phyloP scores from a whole-genome alignment of 208 protist genomes.

The Trypanosomatidae sp. region DNA sequence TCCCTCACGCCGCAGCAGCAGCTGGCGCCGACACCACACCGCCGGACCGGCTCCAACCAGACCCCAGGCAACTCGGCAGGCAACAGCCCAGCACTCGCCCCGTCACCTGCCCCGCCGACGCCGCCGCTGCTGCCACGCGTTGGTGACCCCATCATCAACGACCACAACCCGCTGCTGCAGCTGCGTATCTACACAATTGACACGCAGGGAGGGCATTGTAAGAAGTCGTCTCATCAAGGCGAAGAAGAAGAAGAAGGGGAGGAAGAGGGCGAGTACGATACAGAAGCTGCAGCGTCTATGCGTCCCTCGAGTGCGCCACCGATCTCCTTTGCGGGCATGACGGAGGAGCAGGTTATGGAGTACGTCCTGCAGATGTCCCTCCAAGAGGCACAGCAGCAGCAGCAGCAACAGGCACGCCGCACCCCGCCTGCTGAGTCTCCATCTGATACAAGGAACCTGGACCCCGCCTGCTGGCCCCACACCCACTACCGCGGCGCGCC shows the following conservation, averaged over 20 bases:
- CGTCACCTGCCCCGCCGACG: conserved; percentile 15
- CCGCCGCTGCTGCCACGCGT: conserved; percentile 28
- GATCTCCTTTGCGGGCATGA: conserved; percentile 19
- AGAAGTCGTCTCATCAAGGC: too few relatives aligned
- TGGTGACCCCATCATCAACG: conserved; percentile 32
- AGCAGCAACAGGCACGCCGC: neutral
- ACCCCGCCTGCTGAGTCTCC: too few relatives aligned
- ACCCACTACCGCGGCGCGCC: conserved; percentile 17
- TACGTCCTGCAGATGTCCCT: conserved; percentile 37
- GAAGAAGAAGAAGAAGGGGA: neutral
- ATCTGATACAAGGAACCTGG: too few relatives aligned
- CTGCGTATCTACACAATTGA: conserved; percentile 21
- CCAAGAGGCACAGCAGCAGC: conserved; percentile 19
- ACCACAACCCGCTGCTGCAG: conserved; percentile 18
- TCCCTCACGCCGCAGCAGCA: neutral
- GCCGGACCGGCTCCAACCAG: conserved; percentile 11
- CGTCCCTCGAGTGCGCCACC: neutral
- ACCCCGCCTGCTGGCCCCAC: neutral
- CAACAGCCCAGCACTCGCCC: conserved; percentile 23
- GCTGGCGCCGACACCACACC: conserved; percentile 10
- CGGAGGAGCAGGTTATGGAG: conserved; percentile 33
- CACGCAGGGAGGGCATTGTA: too few relatives aligned
- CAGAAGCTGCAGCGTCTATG: neutral
- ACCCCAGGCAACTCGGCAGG: conserved; percentile 15
- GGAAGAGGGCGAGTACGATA: neutral